Base-by-base conservation (phyloP, 1,139 yeast genomes). In the Zygosaccharomyces pseudobailii region DNA sequence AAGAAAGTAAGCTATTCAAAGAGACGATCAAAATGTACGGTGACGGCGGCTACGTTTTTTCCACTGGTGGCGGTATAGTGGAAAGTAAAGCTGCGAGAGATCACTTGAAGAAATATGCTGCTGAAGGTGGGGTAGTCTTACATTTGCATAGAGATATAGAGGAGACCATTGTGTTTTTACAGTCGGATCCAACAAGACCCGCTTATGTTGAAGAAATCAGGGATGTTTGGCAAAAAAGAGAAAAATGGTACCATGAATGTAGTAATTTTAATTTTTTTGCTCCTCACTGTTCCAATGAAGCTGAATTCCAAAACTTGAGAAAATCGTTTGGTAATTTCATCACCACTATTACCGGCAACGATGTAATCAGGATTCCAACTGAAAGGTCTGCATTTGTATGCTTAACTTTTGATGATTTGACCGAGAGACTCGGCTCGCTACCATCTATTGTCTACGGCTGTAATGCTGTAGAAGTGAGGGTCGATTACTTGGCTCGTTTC, bases 61-160 rank as follows among this genome's bases (percentile, higher is more conserved):
- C 98, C 1, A 87, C 97, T 47, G 99, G 99, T 31, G 99, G 99
- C 36, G 99, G 99, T 6, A 76, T 94, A 54, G 96, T 92, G 31
- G 98, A 92, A 68, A 77, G 78, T 28, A 76, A 75, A 9, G 76
- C 65, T n/a, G 82, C 94, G 6, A 79, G 97, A 58, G 72, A 72
- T 5, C 55, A 78, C 8, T 72, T 92, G 63, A 75, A 81, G 59
- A 62, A 71, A 8, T 85, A 82, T 65, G 68, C 72, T 36, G 61
- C 67, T 28, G 62, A 68, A 39, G 65, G 71, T 13, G 89, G 88
- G 22, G 77, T 87, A 55, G 97, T 92, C 6, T 72, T 92, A 50
- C 97, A 92, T 61, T 75, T 92, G 52, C 97, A 90, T 66, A 84
- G 99, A 58, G 87, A 87, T 59, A 77, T 90, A 54, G 84, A 82